Percentiles rank a stretch among this genome's conserved stretches.
These are phyloP conservation scores for Mycena haematopus DNA, from an alignment of 768 basidiomycete species.

Conservation along the genomic window DNA sequence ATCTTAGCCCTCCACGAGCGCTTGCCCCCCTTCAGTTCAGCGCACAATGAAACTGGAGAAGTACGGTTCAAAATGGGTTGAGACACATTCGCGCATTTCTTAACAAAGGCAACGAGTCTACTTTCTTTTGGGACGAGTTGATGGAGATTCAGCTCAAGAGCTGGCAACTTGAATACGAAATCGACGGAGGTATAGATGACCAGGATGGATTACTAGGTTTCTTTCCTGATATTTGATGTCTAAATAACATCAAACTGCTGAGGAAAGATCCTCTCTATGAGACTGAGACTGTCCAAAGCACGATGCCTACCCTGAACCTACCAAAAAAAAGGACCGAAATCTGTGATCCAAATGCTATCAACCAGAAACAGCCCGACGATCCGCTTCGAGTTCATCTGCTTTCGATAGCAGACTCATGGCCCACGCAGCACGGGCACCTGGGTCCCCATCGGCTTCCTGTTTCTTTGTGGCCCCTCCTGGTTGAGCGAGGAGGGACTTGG, in stretches of 20 bases:
- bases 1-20: constrained; percentile 59
- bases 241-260: background rate
- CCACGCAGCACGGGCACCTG: no score
- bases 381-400: no score
- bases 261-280: no score
- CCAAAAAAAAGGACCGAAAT: no score
- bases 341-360: no score
- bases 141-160: constrained; percentile 56
- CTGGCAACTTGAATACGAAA: constrained; percentile 45
- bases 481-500: no score
- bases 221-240: constrained; percentile 39
- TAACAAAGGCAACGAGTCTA: constrained; percentile 49
- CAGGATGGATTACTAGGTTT: constrained; percentile 46
- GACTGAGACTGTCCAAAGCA: no score
- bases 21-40: constrained; percentile 52
- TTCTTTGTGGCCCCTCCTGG: no score
- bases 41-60: constrained; percentile 43
- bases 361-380: no score
- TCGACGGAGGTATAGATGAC: constrained; percentile 34
- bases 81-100: constrained; percentile 55
- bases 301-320: no score
- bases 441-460: no score
- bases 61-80: constrained; percentile 55
- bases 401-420: no score
- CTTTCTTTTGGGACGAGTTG: constrained; percentile 60